These are phyloP conservation scores for Colletotrichum tabaci DNA, from an alignment of 2,329 filamentous ascomycete species.

Conservation along the genomic window DNA sequence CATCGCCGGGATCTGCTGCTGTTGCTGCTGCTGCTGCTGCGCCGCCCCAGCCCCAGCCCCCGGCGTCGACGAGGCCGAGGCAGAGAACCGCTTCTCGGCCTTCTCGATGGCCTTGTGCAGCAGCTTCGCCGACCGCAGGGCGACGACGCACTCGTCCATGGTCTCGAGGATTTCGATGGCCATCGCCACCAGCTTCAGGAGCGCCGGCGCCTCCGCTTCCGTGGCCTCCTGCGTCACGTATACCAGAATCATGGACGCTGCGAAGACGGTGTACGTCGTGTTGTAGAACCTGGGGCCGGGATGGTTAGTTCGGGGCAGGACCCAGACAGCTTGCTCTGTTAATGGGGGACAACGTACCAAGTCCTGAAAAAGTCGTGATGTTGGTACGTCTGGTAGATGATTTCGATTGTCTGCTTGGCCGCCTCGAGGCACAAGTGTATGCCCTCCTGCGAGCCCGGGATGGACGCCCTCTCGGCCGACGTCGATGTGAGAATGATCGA, in stretches of 20 bases:
- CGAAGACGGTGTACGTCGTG: constrained; percentile 50
- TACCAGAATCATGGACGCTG: constrained; percentile 49
- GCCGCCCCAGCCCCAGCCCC: too few relatives aligned
- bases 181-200: constrained; percentile 45
- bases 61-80: constrained; percentile 13
- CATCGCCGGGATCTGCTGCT: constrained; percentile 24
- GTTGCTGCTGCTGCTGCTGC: too few relatives aligned
- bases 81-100: constrained; percentile 41
- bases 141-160: constrained; percentile 49
- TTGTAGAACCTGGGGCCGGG: constrained; percentile 48
- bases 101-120: constrained; percentile 46
- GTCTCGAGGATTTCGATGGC: constrained; percentile 46
- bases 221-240: constrained; percentile 46
- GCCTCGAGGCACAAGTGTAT: constrained; percentile 47
- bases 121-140: constrained; percentile 46
- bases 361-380: constrained; percentile 50
- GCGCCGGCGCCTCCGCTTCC: constrained; percentile 41
- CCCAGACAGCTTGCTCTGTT: fast-evolving
- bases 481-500: constrained; percentile 46
- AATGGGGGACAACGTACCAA: constrained; percentile 41
- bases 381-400: constrained; percentile 49
- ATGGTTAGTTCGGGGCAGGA: background rate
- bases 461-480: constrained; percentile 41
- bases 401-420: constrained; percentile 48
- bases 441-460: constrained; percentile 42